Evolutionary conservation across 768 basidiomycete species (phyloP), one percentile per base, ranked within the genome.

Genomic region (Podaxis sp.): DNA sequence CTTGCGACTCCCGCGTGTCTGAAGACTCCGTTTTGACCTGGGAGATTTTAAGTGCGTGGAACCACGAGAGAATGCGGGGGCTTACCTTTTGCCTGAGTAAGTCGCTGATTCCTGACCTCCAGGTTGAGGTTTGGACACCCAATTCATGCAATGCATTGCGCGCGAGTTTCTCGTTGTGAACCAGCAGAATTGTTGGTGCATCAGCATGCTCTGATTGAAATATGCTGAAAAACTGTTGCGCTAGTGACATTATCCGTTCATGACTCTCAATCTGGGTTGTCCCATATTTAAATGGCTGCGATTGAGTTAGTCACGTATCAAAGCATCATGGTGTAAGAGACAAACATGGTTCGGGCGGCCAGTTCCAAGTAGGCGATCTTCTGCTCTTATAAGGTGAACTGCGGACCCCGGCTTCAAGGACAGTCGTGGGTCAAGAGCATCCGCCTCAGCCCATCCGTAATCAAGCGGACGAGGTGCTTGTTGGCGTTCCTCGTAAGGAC

Each of bases 121-220:
- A 86, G 1, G 51, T 47, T 16, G 69, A 69, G 6, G 70, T 71
- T 38, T 83, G 72, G 16, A 85, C 68, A 11, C 77, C 79, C 11
- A 79, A 70, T 37, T 73, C 76, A 14, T 64, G 64, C 5, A 86
- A 71, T 7, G 77, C 69, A n/a, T 71, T 72, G 5, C 71, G 64
- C 0, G 80, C 74, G 63, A 76, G 67, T 42, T 74, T 68, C 59
- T 77, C 73, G 27, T 80, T 72, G 46, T 79, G 73, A 3, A 85
- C 79, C 5, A 87, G 74, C 4, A 86, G 67, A 27, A 86, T 64
- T 53, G 77, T 66, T 0, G 83, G 82, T 3, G 47, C 23, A 3
- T 36, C 47, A 5, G 63, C 50, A 16, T 36, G 52, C 16, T 50
- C n/a, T 47, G 44, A 18, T 23, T 59, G 58, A 27, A 59, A 44